These are phyloP conservation scores for Monilinia laxa DNA, from an alignment of 2,329 filamentous ascomycete genomes.

Conservation along the genomic window DNA sequence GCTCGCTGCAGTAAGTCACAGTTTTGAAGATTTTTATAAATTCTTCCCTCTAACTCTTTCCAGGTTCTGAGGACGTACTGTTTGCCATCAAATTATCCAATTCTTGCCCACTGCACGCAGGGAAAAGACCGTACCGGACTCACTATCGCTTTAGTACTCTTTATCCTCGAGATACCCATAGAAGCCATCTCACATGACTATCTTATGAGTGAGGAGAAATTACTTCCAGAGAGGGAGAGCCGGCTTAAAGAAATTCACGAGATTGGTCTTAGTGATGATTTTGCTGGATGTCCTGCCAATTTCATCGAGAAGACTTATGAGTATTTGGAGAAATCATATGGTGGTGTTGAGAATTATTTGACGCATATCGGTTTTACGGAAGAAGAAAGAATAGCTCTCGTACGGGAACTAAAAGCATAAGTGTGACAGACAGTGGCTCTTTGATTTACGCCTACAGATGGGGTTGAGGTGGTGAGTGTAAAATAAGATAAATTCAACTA, in stretches of 20 bases:
- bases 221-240: conserved; percentile 60
- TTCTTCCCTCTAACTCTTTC: neutral
- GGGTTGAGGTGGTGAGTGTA: neutral
- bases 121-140: conserved; percentile 85
- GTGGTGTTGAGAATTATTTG: conserved; percentile 66
- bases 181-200: conserved; percentile 72
- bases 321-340: conserved; percentile 62
- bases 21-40: neutral
- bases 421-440: neutral
- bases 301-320: conserved; percentile 60
- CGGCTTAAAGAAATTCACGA: conserved; percentile 66
- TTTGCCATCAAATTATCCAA: conserved; percentile 54
- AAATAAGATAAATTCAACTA: neutral
- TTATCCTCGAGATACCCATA: conserved; percentile 58
- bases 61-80: conserved; percentile 52
- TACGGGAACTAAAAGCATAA: conserved; percentile 5
- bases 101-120: conserved; percentile 81
- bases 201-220: conserved; percentile 59
- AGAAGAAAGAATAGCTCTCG: conserved; percentile 33
- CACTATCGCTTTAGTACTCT: conserved; percentile 64
- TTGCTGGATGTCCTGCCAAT: conserved; percentile 62
- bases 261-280: conserved; percentile 72
- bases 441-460: neutral
- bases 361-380: conserved; percentile 57
- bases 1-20: conserved; percentile 5